phyloP scores from a whole-genome alignment of 352 stramenopile genomes.

The Pythium dissimile region DNA sequence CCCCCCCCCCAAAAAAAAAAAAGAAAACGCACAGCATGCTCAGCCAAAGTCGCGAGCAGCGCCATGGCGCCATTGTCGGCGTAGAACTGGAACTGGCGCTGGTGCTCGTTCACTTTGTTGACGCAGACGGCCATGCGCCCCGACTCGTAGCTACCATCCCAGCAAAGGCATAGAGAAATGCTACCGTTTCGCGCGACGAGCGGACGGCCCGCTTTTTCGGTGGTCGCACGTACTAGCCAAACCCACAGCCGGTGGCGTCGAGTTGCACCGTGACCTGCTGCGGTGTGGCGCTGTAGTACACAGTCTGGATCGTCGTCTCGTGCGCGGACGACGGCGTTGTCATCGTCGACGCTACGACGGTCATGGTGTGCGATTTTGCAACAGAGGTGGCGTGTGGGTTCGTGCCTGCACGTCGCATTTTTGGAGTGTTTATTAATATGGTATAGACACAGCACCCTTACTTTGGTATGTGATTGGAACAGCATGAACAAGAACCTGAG shows the following conservation, averaged over 20 bases:
- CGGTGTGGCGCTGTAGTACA: constrained; percentile 31
- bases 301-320: constrained; percentile 16
- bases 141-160: constrained; percentile 58
- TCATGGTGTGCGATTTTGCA: constrained; percentile 6
- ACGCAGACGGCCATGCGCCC: constrained; percentile 62
- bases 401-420: too few species aligned
- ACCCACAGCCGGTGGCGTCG: constrained; percentile 54
- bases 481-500: too few species aligned
- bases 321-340: neutral
- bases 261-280: constrained; percentile 50
- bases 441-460: too few species aligned
- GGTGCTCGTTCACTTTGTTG: constrained; percentile 70
- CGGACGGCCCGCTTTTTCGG: neutral
- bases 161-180: neutral
- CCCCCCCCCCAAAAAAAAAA: too few species aligned
- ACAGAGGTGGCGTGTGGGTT: too few species aligned
- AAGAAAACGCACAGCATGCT: constrained; percentile 65
- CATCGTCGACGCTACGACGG: too few species aligned
- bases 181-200: neutral
- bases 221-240: constrained; percentile 55
- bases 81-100: constrained; percentile 65
- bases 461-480: too few species aligned
- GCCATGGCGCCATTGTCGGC: constrained; percentile 55
- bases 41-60: constrained; percentile 57
- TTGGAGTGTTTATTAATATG: too few species aligned